These are phyloP conservation scores for bread wheat (Triticum aestivum) DNA, from an alignment of 176 grass and related monocot genomes.

Conservation along the genomic window DNA sequence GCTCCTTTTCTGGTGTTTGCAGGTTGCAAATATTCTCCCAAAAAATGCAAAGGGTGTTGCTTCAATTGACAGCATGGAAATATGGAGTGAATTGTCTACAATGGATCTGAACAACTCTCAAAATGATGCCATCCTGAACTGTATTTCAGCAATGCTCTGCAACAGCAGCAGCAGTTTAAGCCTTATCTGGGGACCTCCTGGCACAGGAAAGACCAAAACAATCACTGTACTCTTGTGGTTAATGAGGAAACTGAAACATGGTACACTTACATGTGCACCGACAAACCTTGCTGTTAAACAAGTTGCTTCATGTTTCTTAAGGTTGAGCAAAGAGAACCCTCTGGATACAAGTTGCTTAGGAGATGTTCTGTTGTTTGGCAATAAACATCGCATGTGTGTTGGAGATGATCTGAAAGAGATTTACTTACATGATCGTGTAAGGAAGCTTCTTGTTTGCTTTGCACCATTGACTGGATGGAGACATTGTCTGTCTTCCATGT, in stretches of 20 bases:
- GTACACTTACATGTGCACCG: conserved; percentile 60
- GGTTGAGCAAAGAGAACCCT: conserved; percentile 41
- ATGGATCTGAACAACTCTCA: conserved; percentile 59
- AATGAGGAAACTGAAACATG: conserved; percentile 40
- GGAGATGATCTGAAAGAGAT: conserved; percentile 51
- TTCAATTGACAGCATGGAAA: conserved; percentile 27
- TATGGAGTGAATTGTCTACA: conserved; percentile 39
- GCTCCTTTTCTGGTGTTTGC: conserved; percentile 27
- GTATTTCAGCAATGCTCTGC: conserved; percentile 45
- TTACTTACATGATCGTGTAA: conserved; percentile 61
- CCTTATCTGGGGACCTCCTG: conserved; percentile 78
- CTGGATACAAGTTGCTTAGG: conserved; percentile 34
- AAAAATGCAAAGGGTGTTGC: not conserved
- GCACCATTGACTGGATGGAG: conserved; percentile 64
- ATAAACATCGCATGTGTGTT: conserved; percentile 45
- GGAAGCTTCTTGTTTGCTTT: conserved; percentile 53
- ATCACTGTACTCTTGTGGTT: conserved; percentile 48
- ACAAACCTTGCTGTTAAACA: conserved; percentile 72
- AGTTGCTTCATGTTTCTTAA: conserved; percentile 56
- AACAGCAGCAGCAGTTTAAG: conserved; percentile 32
- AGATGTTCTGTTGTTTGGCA: conserved; percentile 68
- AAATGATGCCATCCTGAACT: conserved; percentile 37
- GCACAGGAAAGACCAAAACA: conserved; percentile 74
- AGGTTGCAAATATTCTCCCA: conserved; percentile 20
- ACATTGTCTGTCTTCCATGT: conserved; percentile 40